Evolutionary conservation across 306 rosid species (phyloP).

Genomic region (Hippophae tibetana): DNA sequence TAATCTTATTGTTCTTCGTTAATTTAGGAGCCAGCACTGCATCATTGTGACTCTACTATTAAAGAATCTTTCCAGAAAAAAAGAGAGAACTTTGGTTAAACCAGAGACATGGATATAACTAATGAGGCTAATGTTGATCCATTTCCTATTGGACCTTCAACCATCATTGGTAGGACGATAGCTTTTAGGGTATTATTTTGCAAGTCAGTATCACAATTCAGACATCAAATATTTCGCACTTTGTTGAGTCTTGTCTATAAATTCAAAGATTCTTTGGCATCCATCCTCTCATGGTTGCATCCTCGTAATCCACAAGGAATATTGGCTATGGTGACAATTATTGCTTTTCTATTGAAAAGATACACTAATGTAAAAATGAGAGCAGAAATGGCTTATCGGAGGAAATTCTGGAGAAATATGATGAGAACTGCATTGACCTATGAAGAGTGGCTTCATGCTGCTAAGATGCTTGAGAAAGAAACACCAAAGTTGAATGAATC

Average conservation of each 20-base stretch:
- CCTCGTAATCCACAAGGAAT: constrained; percentile 94
- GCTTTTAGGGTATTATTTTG: constrained; percentile 80
- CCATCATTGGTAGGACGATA: constrained; percentile 62
- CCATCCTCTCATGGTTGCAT: constrained; percentile 64
- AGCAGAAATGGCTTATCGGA: constrained; percentile 88
- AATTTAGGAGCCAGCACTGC: constrained; percentile 1
- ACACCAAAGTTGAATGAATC: constrained; percentile 82
- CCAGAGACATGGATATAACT: constrained; percentile 65
- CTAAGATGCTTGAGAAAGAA: constrained; percentile 92
- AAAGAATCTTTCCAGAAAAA: background rate
- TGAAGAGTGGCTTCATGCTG: constrained; percentile 99
- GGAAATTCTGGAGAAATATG: constrained; percentile 94
- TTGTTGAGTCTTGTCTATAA: constrained; percentile 35
- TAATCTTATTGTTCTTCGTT: background rate
- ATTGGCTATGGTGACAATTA: constrained; percentile 71
- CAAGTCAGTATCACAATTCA: constrained; percentile 63
- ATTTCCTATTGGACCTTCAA: constrained; percentile 85
- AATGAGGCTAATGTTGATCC: constrained; percentile 77
- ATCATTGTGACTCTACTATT: background rate
- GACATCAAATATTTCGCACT: constrained; percentile 39
- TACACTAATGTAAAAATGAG: constrained; percentile 62
- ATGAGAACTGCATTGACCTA: constrained; percentile 85
- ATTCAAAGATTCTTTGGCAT: constrained; percentile 36
- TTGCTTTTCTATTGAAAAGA: constrained; percentile 75
- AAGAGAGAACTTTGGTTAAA: constrained; percentile 2